A percentile compares a stretch with the other conserved stretches of the same genome.
Evolutionary conservation across 1,139 yeast genomes (phyloP).

Genomic region (Debaryomyces fabryi): DNA sequence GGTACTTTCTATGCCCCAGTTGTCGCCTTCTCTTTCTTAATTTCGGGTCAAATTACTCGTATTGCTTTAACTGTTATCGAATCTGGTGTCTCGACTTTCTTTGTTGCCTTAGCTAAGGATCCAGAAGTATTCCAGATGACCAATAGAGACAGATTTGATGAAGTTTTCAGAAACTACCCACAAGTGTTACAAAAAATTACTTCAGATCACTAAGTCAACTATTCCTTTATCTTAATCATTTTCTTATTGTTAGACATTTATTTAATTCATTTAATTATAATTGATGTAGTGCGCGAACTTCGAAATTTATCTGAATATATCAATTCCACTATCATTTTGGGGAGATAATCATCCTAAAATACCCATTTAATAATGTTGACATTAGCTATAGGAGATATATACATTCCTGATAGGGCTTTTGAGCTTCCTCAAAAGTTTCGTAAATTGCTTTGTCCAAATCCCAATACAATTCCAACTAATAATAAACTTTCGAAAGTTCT

Average conservation of each 20-base stretch:
- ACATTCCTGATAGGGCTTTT: conserved; percentile 82
- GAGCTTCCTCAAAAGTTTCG: conserved; percentile 62
- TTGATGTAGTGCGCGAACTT: conserved; percentile 5
- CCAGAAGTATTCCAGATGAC: conserved; percentile 82
- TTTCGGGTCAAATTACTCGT: conserved; percentile 76
- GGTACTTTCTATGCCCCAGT: conserved; percentile 78
- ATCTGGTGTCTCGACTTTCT: conserved; percentile 84
- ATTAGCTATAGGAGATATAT: conserved; percentile 88
- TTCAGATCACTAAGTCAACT: conserved; percentile 29
- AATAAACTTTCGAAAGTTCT: conserved; percentile 84
- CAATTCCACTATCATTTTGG: background rate
- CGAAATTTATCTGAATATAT: background rate
- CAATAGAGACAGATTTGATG: conserved; percentile 76
- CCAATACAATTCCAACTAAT: conserved; percentile 40
- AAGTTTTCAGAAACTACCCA: conserved; percentile 73
- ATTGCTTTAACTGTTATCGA: conserved; percentile 73
- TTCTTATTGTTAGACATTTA: conserved; percentile 2
- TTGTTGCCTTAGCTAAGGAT: conserved; percentile 83
- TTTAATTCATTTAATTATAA: background rate
- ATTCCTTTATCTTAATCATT: background rate
- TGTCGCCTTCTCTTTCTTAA: conserved; percentile 74
- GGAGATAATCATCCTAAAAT: background rate
- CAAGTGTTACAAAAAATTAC: conserved; percentile 63
- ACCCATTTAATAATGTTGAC: conserved; percentile 59
- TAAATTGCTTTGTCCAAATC: conserved; percentile 64